Base-by-base conservation (phyloP, 371 early-diverging fungal species). In the Basidiobolus meristosporus region DNA sequence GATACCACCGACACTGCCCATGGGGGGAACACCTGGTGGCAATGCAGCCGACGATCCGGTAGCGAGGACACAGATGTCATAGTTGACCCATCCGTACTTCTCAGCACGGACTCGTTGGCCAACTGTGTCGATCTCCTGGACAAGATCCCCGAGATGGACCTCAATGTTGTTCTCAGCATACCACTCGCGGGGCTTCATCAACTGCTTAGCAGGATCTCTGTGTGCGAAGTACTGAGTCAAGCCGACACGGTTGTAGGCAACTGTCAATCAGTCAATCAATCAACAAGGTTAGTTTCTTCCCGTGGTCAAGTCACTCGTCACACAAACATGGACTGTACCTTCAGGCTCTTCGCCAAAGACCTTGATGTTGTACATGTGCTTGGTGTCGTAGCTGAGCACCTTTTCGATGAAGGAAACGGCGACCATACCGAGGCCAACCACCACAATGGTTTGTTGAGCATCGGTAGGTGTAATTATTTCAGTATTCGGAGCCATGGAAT, bases 401-500 rank as follows among this genome's bases (percentile, higher is more conserved):
- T 65, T 67, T 45, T 77, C 77, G 22, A 69, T 63, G 47, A 76
- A 66, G 1, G 63, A 57, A 10, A 72, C 52, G n/a, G 63, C 76
- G 28, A 71, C 70, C 76, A 76, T 76, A 29, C 76, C 77, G 10
- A 76, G 57, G 7, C 76, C 77, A 30, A 65, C 48, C 12, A 75
- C 56, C 22, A 70, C 66, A 19, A 76, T 54, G 31, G 41, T 45
- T 17, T 14, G 12, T 46, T 46, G n/a, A n/a, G n/a, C n/a, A n/a
- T n/a, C n/a, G n/a, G n/a, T n/a, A n/a, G n/a, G n/a, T n/a, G n/a
- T n/a, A n/a, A n/a, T n/a, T n/a, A n/a, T n/a, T n/a, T n/a, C n/a
- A n/a, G n/a, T n/a, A n/a, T n/a, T n/a, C n/a, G n/a, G n/a, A n/a
- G n/a, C n/a, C n/a, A n/a, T n/a, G n/a, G n/a, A n/a, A n/a, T n/a